Percentiles rank a stretch among this genome's conserved stretches.
Evolutionary conservation across 2,329 filamentous ascomycete genomes (phyloP).

Genomic region (Celoporthe dispersa): DNA sequence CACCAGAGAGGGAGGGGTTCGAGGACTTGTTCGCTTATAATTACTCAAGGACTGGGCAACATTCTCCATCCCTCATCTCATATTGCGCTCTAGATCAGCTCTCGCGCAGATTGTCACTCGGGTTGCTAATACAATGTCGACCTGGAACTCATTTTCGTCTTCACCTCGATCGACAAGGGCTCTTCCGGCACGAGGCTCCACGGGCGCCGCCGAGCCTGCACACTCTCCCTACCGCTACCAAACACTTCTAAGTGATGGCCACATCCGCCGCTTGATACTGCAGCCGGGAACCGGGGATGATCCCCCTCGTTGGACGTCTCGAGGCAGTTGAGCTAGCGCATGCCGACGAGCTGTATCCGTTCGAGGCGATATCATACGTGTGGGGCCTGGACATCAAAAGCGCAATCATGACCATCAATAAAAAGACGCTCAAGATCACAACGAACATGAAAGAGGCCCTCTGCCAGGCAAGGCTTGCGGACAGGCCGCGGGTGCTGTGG

Average conservation of each 20-base stretch:
- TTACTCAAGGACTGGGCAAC: no score
- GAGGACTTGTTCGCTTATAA: neutral
- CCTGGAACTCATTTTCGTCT: neutral
- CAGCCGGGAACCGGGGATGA: neutral
- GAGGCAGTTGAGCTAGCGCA: neutral
- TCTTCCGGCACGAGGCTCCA: neutral
- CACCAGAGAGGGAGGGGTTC: no score
- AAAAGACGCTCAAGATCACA: neutral
- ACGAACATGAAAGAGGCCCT: neutral
- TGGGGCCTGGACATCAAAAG: neutral
- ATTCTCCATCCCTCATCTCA: neutral
- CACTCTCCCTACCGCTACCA: neutral
- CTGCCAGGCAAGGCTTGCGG: neutral
- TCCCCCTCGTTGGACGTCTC: neutral
- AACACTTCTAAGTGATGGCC: neutral
- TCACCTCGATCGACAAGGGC: neutral
- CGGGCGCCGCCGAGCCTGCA: neutral
- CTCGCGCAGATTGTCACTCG: neutral
- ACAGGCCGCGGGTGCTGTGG: constrained; percentile 1
- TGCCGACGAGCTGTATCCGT: neutral
- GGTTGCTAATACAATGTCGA: neutral
- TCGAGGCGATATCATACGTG: constrained; percentile 2
- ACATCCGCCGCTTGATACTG: constrained; percentile 1
- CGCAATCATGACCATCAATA: neutral
- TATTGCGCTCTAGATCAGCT: neutral